Evolutionary conservation across 805 yeast genomes (phyloP), one percentile per base, ranked within the genome.

Genomic region (Starmerella bombi): DNA sequence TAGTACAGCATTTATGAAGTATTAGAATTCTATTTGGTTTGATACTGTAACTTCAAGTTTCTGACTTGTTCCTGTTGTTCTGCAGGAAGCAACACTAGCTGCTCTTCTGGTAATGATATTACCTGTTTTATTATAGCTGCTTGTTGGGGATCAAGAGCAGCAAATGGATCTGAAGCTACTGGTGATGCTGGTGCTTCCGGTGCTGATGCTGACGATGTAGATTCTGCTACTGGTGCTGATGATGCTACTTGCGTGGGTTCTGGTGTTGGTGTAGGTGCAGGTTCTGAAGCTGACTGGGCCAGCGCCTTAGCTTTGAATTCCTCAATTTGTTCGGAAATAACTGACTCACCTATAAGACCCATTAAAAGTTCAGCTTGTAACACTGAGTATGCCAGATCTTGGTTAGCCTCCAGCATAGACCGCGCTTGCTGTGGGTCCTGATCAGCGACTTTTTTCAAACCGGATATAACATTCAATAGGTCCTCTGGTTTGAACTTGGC

Each of bases 381-480:
- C 25, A 84, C 61, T 0, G 91, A 84, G 54, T 76, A 82, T 2
- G 80, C 62, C 38, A 85, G 63, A 53, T 82, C 93, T 0, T 91
- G 88, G 51, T 76, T 74, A 45, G 72, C 74, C 20, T 68, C 67
- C 19, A 84, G 64, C 30, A 84, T 60, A 27, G 69, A 69, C 40
- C 67, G 71, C 64, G 78, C 78, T 42, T 75, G 64, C 7, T 65
- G 65, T 0, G 83, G 81, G 45, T 78, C 69, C 33, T 67, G 68
- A 3, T 59, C 58, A 2, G 78, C 60, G 74, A 80, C 73, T 20
- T 62, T 59, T 48, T 74, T 72, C 8, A 80, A 70, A 42, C 77
- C 80, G 34, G 59, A 58, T 15, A 78, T 46, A 21, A 77, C 56
- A 28, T 67, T 70, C 8, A 63, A 51, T 25, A 78, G 64, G 36